Conservation (phyloP, 2,329 filamentous ascomycete species). For the Diaporthe australafricana region DNA sequence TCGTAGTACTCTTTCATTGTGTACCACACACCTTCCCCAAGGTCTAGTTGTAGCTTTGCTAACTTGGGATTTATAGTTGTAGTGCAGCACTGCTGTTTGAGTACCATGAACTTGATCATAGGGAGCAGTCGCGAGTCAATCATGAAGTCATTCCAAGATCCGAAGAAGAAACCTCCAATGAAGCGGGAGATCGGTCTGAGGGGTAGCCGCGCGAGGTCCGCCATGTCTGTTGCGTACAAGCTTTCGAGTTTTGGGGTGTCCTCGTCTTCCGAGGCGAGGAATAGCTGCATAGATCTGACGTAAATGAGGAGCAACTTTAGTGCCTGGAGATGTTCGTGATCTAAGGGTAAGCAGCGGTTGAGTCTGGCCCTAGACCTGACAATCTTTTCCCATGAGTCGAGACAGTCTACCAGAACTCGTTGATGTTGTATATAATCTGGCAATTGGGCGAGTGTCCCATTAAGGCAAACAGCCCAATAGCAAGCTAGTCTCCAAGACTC, state of each 20-base stretch:
- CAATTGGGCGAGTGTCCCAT: background rate
- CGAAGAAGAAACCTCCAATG: background rate
- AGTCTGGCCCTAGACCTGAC: background rate
- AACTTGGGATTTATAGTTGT: background rate
- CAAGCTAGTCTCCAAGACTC: conserved; percentile 6
- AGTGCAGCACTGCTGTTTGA: background rate
- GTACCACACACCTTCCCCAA: background rate
- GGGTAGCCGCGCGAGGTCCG: background rate
- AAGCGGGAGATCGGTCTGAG: background rate
- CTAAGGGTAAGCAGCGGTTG: background rate
- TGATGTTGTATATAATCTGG: background rate
- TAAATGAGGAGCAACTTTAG: background rate
- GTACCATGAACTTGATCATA: background rate
- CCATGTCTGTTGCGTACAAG: background rate
- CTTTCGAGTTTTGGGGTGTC: background rate
- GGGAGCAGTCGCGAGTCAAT: background rate
- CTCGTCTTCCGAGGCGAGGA: background rate
- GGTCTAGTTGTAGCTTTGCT: background rate
- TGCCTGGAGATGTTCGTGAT: background rate
- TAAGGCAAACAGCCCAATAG: conserved; percentile 1
- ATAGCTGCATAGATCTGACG: background rate
- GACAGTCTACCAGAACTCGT: background rate
- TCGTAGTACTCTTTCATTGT: background rate
- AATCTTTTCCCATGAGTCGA: background rate
- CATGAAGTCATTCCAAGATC: conserved; percentile 3